Percentiles rank a stretch among this genome's conserved stretches.
Conservation (phyloP, 305 asterid species). For the Ajuga reptans region DNA sequence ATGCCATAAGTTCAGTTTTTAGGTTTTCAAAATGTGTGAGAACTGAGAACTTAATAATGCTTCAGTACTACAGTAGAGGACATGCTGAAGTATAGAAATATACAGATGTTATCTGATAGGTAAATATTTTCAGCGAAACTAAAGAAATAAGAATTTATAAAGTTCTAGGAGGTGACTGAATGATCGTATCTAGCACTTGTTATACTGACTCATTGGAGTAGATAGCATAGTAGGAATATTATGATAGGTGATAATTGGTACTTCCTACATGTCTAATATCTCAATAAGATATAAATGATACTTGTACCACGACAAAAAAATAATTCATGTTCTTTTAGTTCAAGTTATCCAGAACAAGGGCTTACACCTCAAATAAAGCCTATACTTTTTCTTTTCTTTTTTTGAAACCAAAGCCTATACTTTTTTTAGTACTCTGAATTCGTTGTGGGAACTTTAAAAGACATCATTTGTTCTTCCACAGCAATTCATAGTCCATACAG, state of each 20-base stretch:
- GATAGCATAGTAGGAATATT: not conserved
- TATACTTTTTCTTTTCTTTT: too few species aligned
- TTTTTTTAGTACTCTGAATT: not conserved
- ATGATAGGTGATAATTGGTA: not conserved
- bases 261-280: not conserved
- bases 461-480: not conserved
- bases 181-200: not conserved
- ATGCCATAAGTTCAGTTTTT: not conserved
- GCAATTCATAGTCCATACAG: not conserved
- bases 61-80: not conserved
- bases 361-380: not conserved
- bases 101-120: not conserved
- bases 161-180: constrained; percentile 5
- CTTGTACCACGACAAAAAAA: not conserved
- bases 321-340: not conserved
- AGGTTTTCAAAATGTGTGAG: not conserved
- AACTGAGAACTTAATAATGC: not conserved
- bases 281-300: not conserved
- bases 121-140: not conserved
- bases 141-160: not conserved
- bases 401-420: too few species aligned
- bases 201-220: not conserved
- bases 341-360: not conserved
- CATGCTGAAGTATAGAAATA: not conserved
- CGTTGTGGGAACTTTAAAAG: not conserved